These are phyloP conservation scores for Penicillium decumbens DNA, from an alignment of 2,329 filamentous ascomycete species.

Conservation along the genomic window DNA sequence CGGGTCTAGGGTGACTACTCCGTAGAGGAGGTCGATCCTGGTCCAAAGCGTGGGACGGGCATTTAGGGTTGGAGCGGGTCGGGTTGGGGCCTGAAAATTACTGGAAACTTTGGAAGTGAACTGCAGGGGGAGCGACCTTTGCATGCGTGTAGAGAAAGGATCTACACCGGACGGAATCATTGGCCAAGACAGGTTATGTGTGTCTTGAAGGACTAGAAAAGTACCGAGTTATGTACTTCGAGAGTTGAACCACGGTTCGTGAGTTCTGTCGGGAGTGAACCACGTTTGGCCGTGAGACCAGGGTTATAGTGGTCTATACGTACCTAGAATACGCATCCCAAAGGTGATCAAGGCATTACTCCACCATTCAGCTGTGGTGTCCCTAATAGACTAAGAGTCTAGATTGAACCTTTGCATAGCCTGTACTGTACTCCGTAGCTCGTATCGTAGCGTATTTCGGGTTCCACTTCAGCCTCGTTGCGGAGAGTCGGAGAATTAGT, in stretches of 20 bases:
- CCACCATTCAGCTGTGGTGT: not conserved
- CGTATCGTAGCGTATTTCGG: not conserved
- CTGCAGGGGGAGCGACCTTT: slow-evolving; percentile 4
- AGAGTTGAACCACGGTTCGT: not conserved
- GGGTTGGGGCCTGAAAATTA: not conserved
- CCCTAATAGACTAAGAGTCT: not conserved
- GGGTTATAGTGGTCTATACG: not conserved
- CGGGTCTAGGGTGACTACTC: slow-evolving; percentile 3
- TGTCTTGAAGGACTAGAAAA: slow-evolving; percentile 2
- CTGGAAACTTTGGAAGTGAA: slow-evolving; percentile 1
- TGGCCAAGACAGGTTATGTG: slow-evolving; percentile 5
- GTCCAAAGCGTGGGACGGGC: not conserved
- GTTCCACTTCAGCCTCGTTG: slow-evolving; percentile 8
- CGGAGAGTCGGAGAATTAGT: not conserved
- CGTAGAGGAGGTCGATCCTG: not conserved
- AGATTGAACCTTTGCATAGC: not conserved
- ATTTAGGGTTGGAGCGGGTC: slow-evolving; percentile 1
- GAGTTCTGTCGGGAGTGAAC: not conserved
- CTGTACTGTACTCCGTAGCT: not conserved
- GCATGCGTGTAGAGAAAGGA: not conserved
- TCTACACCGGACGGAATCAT: slow-evolving; percentile 12
- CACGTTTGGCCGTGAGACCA: slow-evolving; percentile 8
- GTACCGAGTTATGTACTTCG: not conserved
- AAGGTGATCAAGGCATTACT: too few relatives aligned
- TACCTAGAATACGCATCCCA: not conserved